phyloP scores from a whole-genome alignment of 108 stramenopile genomes.

The Nannochloropsis salina region DNA sequence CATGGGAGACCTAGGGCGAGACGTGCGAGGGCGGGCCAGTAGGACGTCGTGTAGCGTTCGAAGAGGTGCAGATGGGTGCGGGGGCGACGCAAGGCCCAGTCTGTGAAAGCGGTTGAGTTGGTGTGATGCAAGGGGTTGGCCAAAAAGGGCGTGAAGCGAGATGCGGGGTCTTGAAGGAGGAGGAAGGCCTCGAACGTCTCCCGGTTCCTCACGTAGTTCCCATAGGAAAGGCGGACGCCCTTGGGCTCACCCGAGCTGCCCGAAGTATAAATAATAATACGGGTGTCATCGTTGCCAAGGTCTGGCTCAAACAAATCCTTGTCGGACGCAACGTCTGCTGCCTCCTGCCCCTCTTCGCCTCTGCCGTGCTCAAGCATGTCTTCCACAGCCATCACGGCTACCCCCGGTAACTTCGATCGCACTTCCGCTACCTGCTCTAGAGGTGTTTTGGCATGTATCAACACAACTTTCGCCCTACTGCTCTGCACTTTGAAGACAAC shows the following conservation, averaged over 20 bases:
- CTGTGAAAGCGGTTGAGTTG: constrained; percentile 37
- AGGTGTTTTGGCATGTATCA: not conserved
- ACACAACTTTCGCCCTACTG: not conserved
- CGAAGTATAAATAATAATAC: constrained; percentile 43
- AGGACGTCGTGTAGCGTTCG: constrained; percentile 28
- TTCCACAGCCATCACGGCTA: not conserved
- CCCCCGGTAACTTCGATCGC: not conserved
- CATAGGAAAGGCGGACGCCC: constrained; percentile 35
- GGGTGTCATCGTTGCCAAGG: not conserved
- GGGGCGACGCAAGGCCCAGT: constrained; percentile 32
- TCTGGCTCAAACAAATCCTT: not conserved
- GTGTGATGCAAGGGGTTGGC: constrained; percentile 17
- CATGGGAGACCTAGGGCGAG: not conserved
- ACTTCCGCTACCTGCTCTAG: not conserved
- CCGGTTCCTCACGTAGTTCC: constrained; percentile 29
- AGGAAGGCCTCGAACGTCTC: constrained; percentile 34
- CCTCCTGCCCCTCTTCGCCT: not conserved
- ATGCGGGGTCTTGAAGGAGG: not conserved
- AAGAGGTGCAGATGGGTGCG: constrained; percentile 26
- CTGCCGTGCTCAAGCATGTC: not conserved
- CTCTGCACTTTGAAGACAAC: constrained; percentile 23
- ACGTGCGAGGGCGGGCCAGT: constrained; percentile 23
- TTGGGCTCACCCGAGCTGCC: constrained; percentile 42
- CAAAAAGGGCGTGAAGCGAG: not conserved
- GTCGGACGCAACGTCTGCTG: not conserved